Evolutionary conservation across 2,329 filamentous ascomycete genomes (phyloP).

Genomic region (Botrytis paeoniae): DNA sequence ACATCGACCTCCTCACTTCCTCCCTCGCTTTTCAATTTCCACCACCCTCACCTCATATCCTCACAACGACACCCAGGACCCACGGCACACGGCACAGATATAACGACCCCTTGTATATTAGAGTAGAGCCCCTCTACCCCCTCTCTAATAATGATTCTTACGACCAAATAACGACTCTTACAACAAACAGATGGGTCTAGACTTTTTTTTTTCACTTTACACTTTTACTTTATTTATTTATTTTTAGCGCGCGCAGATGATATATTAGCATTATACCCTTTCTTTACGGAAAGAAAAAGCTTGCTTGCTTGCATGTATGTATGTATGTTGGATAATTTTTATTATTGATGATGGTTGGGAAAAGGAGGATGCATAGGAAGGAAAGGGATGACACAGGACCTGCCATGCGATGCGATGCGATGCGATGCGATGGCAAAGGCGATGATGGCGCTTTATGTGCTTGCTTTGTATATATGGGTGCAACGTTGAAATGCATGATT

Average conservation of each 20-base stretch:
- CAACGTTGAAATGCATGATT: background rate
- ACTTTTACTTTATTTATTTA: background rate
- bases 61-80: background rate
- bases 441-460: background rate
- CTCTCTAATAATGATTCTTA: conserved; percentile 1
- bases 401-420: background rate
- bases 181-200: background rate
- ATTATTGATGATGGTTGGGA: conserved; percentile 1
- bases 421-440: background rate
- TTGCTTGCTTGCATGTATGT: background rate
- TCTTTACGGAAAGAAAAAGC: conserved; percentile 16
- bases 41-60: background rate
- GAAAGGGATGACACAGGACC: background rate
- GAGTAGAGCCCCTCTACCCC: background rate
- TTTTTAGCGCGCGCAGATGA: background rate
- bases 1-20: background rate
- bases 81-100: background rate
- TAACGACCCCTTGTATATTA: background rate
- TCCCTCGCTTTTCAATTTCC: background rate
- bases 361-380: background rate
- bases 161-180: conserved; percentile 1
- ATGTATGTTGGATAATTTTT: conserved; percentile 14
- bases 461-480: conserved; percentile 9
- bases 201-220: background rate
- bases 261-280: conserved; percentile 22